A percentile compares a stretch with the other conserved stretches of the same genome.
phyloP scores from a whole-genome alignment of 768 basidiomycete species.

The Mycena vitilis region DNA sequence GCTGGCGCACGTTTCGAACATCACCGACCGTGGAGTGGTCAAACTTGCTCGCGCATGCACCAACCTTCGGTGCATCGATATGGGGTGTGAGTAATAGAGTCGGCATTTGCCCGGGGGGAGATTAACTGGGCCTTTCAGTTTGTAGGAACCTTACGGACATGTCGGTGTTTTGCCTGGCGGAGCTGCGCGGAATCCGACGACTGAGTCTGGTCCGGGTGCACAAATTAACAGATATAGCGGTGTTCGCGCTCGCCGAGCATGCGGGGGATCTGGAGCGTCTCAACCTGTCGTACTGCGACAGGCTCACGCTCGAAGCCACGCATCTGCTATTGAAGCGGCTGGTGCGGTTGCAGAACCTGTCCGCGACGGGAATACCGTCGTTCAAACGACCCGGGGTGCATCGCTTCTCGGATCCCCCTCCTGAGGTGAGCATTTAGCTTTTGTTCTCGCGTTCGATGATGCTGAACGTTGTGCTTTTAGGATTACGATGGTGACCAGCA shows the following conservation, averaged over 20 bases:
- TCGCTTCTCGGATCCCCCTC: constrained; percentile 81
- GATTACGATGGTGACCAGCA: constrained; percentile 73
- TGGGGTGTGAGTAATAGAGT: constrained; percentile 76
- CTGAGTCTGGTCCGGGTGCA: constrained; percentile 85
- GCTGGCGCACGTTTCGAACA: constrained; percentile 80
- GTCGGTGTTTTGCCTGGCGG: constrained; percentile 83
- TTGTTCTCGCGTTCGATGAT: constrained; percentile 24
- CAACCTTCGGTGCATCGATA: constrained; percentile 83
- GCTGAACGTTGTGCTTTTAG: constrained; percentile 51
- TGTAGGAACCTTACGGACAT: constrained; percentile 88
- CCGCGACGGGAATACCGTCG: constrained; percentile 82
- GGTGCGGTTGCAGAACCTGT: constrained; percentile 75
- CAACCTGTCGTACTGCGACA: constrained; percentile 89
- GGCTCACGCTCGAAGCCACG: constrained; percentile 80
- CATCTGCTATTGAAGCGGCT: constrained; percentile 75
- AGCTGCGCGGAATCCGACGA: constrained; percentile 74
- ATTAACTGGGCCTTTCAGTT: constrained; percentile 55
- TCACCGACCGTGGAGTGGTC: constrained; percentile 83
- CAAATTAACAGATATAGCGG: constrained; percentile 85
- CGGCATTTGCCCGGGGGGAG: constrained; percentile 12
- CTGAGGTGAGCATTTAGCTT: constrained; percentile 58
- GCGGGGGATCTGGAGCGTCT: constrained; percentile 77
- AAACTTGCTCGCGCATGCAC: constrained; percentile 76
- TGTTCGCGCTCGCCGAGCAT: constrained; percentile 84
- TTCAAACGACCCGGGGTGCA: constrained; percentile 77